Percentiles rank a stretch among this genome's conserved stretches.
phyloP scores from a whole-genome alignment of 495 filamentous ascomycete genomes.

The Neurospora tetrasperma region DNA sequence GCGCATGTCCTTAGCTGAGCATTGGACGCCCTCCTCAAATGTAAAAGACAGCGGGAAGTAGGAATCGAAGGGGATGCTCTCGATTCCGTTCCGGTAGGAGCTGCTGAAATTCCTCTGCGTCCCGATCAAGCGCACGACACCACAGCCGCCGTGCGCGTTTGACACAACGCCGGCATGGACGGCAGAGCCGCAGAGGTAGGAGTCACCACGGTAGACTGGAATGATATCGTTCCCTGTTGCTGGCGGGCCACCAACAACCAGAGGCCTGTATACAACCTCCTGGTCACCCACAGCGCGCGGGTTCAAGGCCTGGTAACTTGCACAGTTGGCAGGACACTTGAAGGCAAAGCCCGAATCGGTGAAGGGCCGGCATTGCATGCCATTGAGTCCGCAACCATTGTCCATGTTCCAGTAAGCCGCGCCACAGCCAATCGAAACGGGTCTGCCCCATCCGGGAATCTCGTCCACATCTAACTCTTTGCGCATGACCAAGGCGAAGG shows the following conservation, averaged over 20 bases:
- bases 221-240: conserved; percentile 24
- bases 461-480: conserved; percentile 51
- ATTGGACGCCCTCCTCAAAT: conserved; percentile 43
- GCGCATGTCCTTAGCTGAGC: conserved; percentile 51
- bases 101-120: conserved; percentile 6
- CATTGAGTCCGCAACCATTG: conserved; percentile 70
- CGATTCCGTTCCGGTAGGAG: conserved; percentile 13
- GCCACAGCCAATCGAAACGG: conserved; percentile 58
- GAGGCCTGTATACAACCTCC: conserved; percentile 55
- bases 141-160: conserved; percentile 62
- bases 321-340: conserved; percentile 70
- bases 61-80: conserved; percentile 32
- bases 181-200: conserved; percentile 70
- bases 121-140: conserved; percentile 12
- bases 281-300: conserved; percentile 65
- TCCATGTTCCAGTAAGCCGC: conserved; percentile 53
- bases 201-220: conserved; percentile 35
- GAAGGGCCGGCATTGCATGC: conserved; percentile 75
- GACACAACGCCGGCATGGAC: conserved; percentile 42
- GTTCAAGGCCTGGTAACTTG: conserved; percentile 52
- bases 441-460: conserved; percentile 58
- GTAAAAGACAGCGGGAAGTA: conserved; percentile 53
- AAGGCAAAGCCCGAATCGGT: conserved; percentile 58
- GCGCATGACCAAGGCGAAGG: conserved; percentile 58
- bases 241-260: conserved; percentile 66